Base-by-base conservation (phyloP, 768 basidiomycete genomes). In the Lactarius pseudohatsudake region DNA sequence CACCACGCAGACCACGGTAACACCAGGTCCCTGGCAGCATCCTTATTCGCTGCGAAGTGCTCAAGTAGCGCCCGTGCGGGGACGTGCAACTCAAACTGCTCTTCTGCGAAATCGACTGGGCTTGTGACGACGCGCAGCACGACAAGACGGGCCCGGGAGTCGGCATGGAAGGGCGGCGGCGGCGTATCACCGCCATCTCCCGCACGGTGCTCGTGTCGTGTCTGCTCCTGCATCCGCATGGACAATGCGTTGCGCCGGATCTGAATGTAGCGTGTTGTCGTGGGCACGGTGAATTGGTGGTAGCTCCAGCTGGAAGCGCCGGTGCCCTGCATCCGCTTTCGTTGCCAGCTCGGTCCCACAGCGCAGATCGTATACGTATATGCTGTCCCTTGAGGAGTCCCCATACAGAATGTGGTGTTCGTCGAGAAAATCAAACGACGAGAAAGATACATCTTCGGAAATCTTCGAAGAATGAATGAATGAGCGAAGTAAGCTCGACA, bases 351-450 rank as follows among this genome's bases (percentile, higher is more conserved):
- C 47, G 38, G 4, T 20, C 3, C 20, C 13, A 43, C 47, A 8
- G 34, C 66, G 62, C 32, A 67, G 9, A 53, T 67, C 62, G 50
- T 60, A 67, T 18, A 67, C 62, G 43, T 64, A 56, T 43, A 64
- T 34, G 41, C 53, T 64, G 40, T 64, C 66, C 13, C 56, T 34
- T 2, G 20, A 20, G 7, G 66, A 64, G 18, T 15, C 26, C 15
- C 62, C 43, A 26, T 56, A 67, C 15, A 64, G 4, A 26, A 67
- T 67, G 32, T 67, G 66, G 20, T 59, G 53, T n/a, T 67, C 62
- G 8, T 67, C 66, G n/a, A 67, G 50, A 32, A 67, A 67, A 22
- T 63, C 57, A 18, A 64, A 67, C 4, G 66, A 67, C 15, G 62
- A 64, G 53, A 63, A 67, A 4, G 8, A 9, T 8, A 55, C 57